phyloP scores from a whole-genome alignment of 768 basidiomycete species.

The Neoboletus brunneissimus region DNA sequence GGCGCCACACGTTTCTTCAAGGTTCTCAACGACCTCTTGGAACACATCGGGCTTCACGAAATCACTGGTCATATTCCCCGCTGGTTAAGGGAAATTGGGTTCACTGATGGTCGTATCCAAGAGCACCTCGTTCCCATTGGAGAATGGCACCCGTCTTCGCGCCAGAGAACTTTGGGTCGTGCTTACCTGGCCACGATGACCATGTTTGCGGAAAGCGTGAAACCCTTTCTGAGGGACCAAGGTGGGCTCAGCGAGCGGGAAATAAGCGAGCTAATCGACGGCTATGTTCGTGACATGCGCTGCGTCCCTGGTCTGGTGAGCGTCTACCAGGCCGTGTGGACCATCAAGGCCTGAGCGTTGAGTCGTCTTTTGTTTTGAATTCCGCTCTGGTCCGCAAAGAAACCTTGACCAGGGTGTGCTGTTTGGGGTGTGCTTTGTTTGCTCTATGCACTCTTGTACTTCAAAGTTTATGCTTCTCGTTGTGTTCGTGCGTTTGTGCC shows the following conservation, averaged over 20 bases:
- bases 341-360: slow-evolving; percentile 30
- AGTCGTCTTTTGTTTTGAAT: background rate
- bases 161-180: slow-evolving; percentile 39
- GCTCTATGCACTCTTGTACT: background rate
- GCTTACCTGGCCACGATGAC: slow-evolving; percentile 39
- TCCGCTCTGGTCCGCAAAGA: background rate
- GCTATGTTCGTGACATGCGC: slow-evolving; percentile 46
- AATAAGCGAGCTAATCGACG: slow-evolving; percentile 39
- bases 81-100: slow-evolving; percentile 40
- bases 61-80: slow-evolving; percentile 38
- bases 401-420: background rate
- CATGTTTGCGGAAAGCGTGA: slow-evolving; percentile 48
- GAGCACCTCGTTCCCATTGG: slow-evolving; percentile 54
- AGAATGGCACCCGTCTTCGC: slow-evolving; percentile 43
- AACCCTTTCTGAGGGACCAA: slow-evolving; percentile 42
- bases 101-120: slow-evolving; percentile 38
- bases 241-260: slow-evolving; percentile 37
- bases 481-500: background rate
- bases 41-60: slow-evolving; percentile 37
- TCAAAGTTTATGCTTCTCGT: background rate
- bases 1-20: slow-evolving; percentile 33
- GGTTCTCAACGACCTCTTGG: slow-evolving; percentile 42
- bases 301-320: slow-evolving; percentile 46
- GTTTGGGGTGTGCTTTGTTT: background rate
- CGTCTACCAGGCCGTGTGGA: slow-evolving; percentile 51